A percentile compares a stretch with the other conserved stretches of the same genome.
Conservation (phyloP, 1,284 basidiomycete species). For the Vanrija sp. region DNA sequence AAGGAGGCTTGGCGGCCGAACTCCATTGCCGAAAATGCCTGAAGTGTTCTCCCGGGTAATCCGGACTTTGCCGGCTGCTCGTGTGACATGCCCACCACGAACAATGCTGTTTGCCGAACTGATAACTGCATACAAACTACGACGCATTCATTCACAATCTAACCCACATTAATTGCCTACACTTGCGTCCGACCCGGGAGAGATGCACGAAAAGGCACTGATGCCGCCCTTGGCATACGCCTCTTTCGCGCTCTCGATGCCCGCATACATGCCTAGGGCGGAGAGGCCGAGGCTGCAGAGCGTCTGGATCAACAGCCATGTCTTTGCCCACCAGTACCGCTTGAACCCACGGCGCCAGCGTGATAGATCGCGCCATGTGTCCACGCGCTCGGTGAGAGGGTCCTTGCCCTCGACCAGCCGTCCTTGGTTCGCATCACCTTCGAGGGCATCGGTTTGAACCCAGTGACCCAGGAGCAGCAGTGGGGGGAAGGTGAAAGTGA, state of each 20-base stretch:
- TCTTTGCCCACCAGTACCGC: slow-evolving; percentile 1
- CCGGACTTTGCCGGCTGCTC: no score
- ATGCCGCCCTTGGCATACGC: slow-evolving; percentile 6
- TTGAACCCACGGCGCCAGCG: slow-evolving; percentile 2
- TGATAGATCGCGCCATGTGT: background rate
- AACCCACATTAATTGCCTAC: no score
- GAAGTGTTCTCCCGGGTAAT: no score
- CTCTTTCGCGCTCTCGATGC: slow-evolving; percentile 5
- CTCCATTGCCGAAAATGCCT: no score
- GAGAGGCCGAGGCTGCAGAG: slow-evolving; percentile 8
- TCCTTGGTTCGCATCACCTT: background rate
- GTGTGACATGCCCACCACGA: no score
- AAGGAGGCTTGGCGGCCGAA: no score
- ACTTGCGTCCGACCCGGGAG: slow-evolving; percentile 3
- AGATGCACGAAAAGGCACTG: slow-evolving; percentile 12
- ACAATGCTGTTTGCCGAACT: no score
- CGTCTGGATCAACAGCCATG: background rate
- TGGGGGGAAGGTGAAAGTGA: slow-evolving; percentile 5
- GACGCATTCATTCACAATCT: no score
- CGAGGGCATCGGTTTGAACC: slow-evolving; percentile 4
- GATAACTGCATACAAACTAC: no score
- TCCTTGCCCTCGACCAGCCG: background rate
- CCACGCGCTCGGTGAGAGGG: background rate
- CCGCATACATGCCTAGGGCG: slow-evolving; percentile 16
- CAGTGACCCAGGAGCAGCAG: slow-evolving; percentile 4